Percentiles rank a stretch among this genome's conserved stretches.
Conservation (phyloP, 1,139 yeast species). For the Kodamaea suecica region DNA sequence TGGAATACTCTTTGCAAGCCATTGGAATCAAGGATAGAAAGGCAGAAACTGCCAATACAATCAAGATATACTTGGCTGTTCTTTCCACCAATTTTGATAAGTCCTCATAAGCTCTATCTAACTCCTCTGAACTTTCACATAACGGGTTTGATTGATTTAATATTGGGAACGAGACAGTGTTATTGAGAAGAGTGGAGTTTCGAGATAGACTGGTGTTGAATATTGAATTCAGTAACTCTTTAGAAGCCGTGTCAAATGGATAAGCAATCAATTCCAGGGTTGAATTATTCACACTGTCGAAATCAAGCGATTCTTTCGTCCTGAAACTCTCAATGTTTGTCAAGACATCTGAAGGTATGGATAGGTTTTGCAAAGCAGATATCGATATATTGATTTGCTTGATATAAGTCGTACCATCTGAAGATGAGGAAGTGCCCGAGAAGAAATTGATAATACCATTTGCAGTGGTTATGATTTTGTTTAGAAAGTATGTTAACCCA, state of each 20-base stretch:
- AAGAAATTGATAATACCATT: conserved; percentile 54
- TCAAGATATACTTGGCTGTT: conserved; percentile 39
- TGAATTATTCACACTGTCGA: conserved; percentile 12
- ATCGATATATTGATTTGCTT: conserved; percentile 59
- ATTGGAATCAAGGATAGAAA: conserved; percentile 34
- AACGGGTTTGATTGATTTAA: conserved; percentile 5
- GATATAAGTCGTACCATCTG: conserved; percentile 25
- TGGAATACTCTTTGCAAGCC: conserved; percentile 40
- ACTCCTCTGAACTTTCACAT: conserved; percentile 5
- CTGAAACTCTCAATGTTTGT: conserved; percentile 13
- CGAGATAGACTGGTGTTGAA: conserved; percentile 9
- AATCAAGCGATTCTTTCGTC: conserved; percentile 12
- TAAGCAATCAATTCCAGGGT: conserved; percentile 12
- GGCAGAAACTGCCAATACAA: conserved; percentile 33
- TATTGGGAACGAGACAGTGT: conserved; percentile 41
- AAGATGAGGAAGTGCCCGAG: conserved; percentile 27
- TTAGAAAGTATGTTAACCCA: conserved; percentile 51
- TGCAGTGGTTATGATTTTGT: conserved; percentile 41
- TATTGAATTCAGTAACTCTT: conserved; percentile 7
- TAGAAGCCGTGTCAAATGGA: conserved; percentile 13
- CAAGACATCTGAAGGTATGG: conserved; percentile 47
- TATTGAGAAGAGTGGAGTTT: conserved; percentile 3
- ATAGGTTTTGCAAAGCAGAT: conserved; percentile 49
- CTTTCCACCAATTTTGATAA: conserved; percentile 44
- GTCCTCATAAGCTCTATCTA: conserved; percentile 19